Evolutionary conservation across 768 basidiomycete genomes (phyloP).

Genomic region (Mycena albidolilacea): DNA sequence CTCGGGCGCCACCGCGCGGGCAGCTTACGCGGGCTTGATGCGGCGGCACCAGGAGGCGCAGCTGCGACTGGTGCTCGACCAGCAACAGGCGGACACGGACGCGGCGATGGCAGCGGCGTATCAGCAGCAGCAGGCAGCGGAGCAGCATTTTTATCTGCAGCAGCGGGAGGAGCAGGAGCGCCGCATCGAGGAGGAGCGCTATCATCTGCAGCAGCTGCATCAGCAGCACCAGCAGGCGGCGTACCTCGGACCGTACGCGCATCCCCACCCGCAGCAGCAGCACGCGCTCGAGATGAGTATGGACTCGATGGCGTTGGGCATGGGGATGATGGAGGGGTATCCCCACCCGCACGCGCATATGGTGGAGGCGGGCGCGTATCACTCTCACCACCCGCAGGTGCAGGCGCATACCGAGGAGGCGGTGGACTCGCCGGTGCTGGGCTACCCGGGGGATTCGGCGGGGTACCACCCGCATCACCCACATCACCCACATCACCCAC

Average conservation of each 20-base stretch:
- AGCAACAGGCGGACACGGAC: constrained; percentile 44
- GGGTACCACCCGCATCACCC: constrained; percentile 27
- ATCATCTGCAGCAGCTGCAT: constrained; percentile 43
- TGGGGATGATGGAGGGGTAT: constrained; percentile 37
- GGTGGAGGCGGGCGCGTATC: constrained; percentile 26
- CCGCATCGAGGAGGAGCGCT: constrained; percentile 49
- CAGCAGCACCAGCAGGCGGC: constrained; percentile 39
- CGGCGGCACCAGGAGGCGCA: constrained; percentile 60
- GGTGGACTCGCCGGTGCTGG: constrained; percentile 23
- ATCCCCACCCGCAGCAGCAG: constrained; percentile 31
- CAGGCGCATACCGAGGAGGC: constrained; percentile 11
- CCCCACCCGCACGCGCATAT: constrained; percentile 31
- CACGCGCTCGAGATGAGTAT: constrained; percentile 36
- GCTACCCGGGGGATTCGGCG: constrained; percentile 21
- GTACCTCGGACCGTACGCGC: constrained; percentile 40
- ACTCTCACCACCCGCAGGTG: constrained; percentile 27
- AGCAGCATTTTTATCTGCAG: constrained; percentile 44
- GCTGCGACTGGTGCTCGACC: constrained; percentile 45
- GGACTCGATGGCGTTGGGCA: constrained; percentile 26
- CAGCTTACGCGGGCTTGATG: constrained; percentile 64
- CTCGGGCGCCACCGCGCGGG: constrained; percentile 41
- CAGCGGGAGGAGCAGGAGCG: constrained; percentile 44
- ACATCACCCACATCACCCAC: constrained; percentile 11
- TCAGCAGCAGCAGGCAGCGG: constrained; percentile 50
- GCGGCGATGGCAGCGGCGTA: constrained; percentile 51